Evolutionary conservation across 2,329 filamentous ascomycete species (phyloP), one percentile per base, ranked within the genome.

Genomic region (Didymellaceae sp.): DNA sequence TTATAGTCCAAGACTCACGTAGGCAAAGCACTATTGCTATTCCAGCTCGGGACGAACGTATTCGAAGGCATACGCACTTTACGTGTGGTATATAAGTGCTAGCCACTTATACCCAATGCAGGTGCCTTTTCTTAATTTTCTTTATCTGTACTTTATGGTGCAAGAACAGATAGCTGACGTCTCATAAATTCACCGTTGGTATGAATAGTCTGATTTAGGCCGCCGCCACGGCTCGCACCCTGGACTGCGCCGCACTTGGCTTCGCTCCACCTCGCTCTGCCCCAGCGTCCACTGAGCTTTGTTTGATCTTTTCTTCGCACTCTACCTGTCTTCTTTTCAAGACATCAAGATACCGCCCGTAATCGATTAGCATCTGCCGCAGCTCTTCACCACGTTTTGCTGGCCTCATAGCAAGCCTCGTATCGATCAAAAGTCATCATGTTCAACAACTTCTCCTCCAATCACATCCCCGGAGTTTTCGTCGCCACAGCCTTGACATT

Each of bases 401-500:
- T 14, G 4, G 16, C 31, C 31, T 17, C 16, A 18, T 33, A 14
- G 16, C 31, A 17, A 33, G 31, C 14, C 31, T 20, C 16, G 14
- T 16, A 33, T 17, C 16, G 11, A 18, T 7, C 31, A 33, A 18
- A 6, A 33, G 10, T 20, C 31, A 20, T 33, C 16, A 33, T 33
- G 31, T 33, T 33, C 16, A 10, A 33, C 31, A 33, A 18, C 31
- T 33, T 33, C 31, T 33, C 31, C 16, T 17, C 20, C 10, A 33
- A 33, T 17, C 67, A 71, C 37, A 59, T 65, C 30, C 64, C 65
- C 1, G 54, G 60, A 6, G 37, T 68, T 10, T 63, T 68, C 2
- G 50, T 72, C 14, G 71, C 66, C 16, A 68, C 65, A 16, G 54
- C 63, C 7, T 63, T 64, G 14, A 70, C 66, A 2, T 57, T 74